Conservation (phyloP, 805 yeast species). For the Cephaloascus albidus region DNA sequence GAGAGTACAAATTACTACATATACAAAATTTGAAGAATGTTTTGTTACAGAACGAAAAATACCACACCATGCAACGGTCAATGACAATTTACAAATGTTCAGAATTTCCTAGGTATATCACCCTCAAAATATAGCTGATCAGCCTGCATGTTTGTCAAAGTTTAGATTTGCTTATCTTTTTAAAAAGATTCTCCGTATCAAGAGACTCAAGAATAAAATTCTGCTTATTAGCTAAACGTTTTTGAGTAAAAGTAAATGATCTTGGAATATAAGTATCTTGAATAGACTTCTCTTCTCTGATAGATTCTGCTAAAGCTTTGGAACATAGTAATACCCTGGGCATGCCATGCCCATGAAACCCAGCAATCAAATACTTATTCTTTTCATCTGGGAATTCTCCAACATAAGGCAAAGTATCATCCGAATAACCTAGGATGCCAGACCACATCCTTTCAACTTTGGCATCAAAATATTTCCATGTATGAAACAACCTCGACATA, state of each 20-base stretch:
- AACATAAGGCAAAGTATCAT: slow-evolving; percentile 29
- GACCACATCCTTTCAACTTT: slow-evolving; percentile 24
- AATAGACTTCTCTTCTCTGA: no score
- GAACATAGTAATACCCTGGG: slow-evolving; percentile 32
- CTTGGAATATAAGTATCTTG: slow-evolving; percentile 4
- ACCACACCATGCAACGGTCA: no score
- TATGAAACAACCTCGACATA: slow-evolving; percentile 18
- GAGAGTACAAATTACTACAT: no score
- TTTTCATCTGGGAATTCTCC: slow-evolving; percentile 23
- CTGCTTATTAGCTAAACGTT: slow-evolving; percentile 2
- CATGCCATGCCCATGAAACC: slow-evolving; percentile 45
- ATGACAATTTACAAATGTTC: no score
- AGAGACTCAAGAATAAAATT: no score
- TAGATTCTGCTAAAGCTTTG: slow-evolving; percentile 31
- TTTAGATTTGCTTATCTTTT: no score
- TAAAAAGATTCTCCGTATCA: no score
- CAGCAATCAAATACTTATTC: slow-evolving; percentile 31
- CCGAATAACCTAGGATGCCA: slow-evolving; percentile 38
- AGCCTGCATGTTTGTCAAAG: no score
- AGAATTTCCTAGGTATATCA: no score
- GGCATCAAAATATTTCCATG: slow-evolving; percentile 18
- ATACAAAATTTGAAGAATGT: no score
- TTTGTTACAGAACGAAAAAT: no score
- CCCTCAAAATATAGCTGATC: no score
- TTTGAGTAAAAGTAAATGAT: slow-evolving; percentile 4